Evolutionary conservation across 192 early-diverging fungal species (phyloP).

Genomic region (Linnemannia schmuckeri): DNA sequence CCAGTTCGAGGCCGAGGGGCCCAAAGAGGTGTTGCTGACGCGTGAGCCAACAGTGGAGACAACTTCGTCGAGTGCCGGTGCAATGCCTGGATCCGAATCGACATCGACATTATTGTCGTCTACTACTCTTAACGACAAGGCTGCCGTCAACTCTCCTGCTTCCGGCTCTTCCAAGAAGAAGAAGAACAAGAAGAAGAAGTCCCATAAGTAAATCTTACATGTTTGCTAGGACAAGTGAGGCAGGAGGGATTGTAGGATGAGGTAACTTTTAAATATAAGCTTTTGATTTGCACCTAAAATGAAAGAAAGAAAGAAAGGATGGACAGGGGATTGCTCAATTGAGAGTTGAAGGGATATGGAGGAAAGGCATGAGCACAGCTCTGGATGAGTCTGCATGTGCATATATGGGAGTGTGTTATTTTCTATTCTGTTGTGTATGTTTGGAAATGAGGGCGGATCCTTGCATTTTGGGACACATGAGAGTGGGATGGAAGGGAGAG

Average conservation of each 20-base stretch:
- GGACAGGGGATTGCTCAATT: too few species aligned
- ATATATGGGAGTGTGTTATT: too few species aligned
- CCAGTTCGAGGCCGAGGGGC: background rate
- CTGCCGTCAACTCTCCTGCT: background rate
- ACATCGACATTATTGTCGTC: conserved; percentile 8
- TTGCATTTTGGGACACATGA: too few species aligned
- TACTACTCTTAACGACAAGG: background rate
- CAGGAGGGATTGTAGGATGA: background rate
- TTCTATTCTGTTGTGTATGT: too few species aligned
- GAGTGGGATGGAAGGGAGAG: too few species aligned
- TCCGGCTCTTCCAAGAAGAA: conserved; percentile 31
- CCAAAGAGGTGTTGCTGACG: background rate
- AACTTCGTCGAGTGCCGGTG: background rate
- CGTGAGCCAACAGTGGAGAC: background rate
- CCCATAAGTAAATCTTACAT: conserved; percentile 22
- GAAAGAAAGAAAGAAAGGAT: too few species aligned
- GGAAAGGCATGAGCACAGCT: too few species aligned
- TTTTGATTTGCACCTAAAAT: too few species aligned
- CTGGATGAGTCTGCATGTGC: too few species aligned
- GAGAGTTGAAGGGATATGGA: too few species aligned
- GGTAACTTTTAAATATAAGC: background rate
- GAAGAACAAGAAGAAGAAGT: conserved; percentile 55
- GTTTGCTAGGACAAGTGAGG: background rate
- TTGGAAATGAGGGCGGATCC: too few species aligned
- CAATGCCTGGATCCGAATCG: conserved; percentile 11